phyloP scores from a whole-genome alignment of 441 rosid species.

The Cnidoscolus chayamansa region DNA sequence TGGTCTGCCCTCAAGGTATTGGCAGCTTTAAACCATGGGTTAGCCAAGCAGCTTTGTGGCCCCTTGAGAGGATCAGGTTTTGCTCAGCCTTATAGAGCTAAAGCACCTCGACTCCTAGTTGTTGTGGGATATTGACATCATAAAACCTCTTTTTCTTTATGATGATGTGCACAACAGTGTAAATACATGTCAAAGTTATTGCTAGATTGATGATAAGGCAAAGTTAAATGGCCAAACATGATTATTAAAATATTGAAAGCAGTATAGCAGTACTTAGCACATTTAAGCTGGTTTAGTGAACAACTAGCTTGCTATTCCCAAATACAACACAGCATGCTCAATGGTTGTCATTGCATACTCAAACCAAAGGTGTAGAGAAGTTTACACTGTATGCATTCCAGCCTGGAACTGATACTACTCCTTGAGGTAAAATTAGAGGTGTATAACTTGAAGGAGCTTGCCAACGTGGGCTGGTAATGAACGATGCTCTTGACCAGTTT shows the following conservation, averaged over 20 bases:
- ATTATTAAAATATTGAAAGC: constrained; percentile 4
- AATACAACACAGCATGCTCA: constrained; percentile 4
- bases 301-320: constrained; percentile 4
- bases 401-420: constrained; percentile 86
- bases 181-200: background rate
- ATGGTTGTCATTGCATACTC: constrained; percentile 5
- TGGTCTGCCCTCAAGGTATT: background rate
- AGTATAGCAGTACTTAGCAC: background rate
- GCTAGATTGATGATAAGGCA: background rate
- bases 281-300: background rate
- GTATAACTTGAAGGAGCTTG: constrained; percentile 90
- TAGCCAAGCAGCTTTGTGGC: no score
- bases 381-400: constrained; percentile 95
- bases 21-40: background rate
- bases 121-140: background rate
- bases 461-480: constrained; percentile 92
- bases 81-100: background rate
- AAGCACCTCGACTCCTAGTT: background rate
- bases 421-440: constrained; percentile 84
- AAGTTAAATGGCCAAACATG: background rate
- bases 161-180: background rate
- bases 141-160: background rate
- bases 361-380: constrained; percentile 23
- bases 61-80: background rate
- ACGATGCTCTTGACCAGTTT: constrained; percentile 91